Evolutionary conservation across 345 rosid genomes (phyloP).

Genomic region (Hevea brasiliensis): DNA sequence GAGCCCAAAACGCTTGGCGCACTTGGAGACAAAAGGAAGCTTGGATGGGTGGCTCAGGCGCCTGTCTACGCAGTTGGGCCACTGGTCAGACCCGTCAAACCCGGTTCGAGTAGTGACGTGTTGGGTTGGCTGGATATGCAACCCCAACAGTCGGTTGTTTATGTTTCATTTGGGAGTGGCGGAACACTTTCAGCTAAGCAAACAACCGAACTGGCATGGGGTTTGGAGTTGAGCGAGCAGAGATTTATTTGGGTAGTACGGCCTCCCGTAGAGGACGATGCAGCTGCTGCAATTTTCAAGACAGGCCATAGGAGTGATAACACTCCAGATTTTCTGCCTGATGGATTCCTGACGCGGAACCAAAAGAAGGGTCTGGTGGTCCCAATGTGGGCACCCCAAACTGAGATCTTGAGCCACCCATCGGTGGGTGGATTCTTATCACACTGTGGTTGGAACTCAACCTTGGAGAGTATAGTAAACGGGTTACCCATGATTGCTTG

Average conservation of each 20-base stretch:
- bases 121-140: conserved; percentile 45
- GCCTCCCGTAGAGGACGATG: conserved; percentile 3
- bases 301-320: background rate
- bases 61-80: conserved; percentile 18
- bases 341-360: conserved; percentile 54
- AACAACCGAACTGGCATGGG: conserved; percentile 47
- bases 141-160: conserved; percentile 38
- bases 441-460: conserved; percentile 76
- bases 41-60: background rate
- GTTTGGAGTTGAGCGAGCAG: conserved; percentile 36
- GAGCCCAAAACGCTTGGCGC: background rate
- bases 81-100: background rate
- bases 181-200: conserved; percentile 42
- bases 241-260: conserved; percentile 58
- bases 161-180: conserved; percentile 51
- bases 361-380: conserved; percentile 39
- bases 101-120: background rate
- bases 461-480: conserved; percentile 46
- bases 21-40: background rate
- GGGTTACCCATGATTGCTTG: conserved; percentile 71
- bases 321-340: conserved; percentile 35
- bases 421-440: conserved; percentile 64
- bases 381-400: conserved; percentile 63
- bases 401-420: conserved; percentile 51
- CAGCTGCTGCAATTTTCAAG: conserved; percentile 23